Conservation (phyloP, 345 rosid genomes). For the Zanthoxylum bungeanum region DNA sequence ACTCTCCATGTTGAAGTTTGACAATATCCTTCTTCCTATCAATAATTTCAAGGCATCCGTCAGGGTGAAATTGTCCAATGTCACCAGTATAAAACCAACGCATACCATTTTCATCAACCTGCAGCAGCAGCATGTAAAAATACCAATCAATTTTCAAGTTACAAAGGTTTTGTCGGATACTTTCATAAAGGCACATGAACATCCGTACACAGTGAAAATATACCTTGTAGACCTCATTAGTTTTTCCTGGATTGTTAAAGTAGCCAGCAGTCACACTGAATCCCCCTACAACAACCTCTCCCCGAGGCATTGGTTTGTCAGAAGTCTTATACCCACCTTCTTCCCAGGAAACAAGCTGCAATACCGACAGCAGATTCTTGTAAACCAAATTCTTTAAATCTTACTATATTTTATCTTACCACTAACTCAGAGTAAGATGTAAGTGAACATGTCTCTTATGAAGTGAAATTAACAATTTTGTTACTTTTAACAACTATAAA, state of each 20-base stretch:
- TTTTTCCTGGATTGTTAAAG: conserved; percentile 72
- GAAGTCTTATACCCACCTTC: conserved; percentile 71
- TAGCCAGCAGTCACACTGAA: conserved; percentile 74
- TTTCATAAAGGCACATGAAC: not conserved
- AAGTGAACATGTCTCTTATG: not conserved
- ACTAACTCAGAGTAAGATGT: not conserved
- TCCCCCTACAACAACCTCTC: conserved; percentile 88
- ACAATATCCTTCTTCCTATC: conserved; percentile 95
- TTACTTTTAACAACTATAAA: not conserved
- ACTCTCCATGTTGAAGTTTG: conserved; percentile 95
- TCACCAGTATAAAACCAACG: conserved; percentile 93
- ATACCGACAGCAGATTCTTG: conserved; percentile 10
- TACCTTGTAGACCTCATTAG: conserved; percentile 83
- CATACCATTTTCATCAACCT: conserved; percentile 82
- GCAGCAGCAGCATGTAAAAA: conserved; percentile 20
- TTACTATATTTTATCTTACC: not conserved
- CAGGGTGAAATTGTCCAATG: conserved; percentile 77
- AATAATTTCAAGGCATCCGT: conserved; percentile 90
- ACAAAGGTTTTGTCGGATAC: not conserved
- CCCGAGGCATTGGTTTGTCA: conserved; percentile 92
- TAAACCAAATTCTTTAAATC: not conserved
- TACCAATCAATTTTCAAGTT: not conserved
- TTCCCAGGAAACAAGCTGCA: conserved; percentile 89
- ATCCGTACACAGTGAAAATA: not conserved
- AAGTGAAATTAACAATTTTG: not conserved